These are phyloP conservation scores for Fusarium sp. DNA, from an alignment of 2,329 filamentous ascomycete genomes.

Conservation along the genomic window DNA sequence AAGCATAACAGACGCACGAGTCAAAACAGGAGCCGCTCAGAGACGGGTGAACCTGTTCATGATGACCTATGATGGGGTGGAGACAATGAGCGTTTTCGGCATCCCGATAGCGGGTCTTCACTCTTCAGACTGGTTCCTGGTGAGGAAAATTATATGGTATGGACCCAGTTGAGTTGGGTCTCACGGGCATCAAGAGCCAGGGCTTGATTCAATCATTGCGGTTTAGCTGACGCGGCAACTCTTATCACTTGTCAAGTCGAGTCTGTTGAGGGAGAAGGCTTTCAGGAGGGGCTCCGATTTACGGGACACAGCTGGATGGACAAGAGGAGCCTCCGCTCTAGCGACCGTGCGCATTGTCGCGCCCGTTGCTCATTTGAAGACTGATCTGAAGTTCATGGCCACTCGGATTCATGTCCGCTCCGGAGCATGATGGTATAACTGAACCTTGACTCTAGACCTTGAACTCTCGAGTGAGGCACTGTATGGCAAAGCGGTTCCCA, in stretches of 20 bases:
- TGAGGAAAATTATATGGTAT: conserved; percentile 8
- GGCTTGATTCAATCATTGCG: conserved; percentile 17
- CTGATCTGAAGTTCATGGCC: conserved; percentile 8
- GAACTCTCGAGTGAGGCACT: conserved; percentile 14
- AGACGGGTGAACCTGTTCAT: conserved; percentile 6
- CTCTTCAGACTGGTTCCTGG: conserved; percentile 39
- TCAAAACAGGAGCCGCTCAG: conserved; percentile 30
- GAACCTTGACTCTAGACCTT: conserved; percentile 27
- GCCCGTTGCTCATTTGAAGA: conserved; percentile 23
- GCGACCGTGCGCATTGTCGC: conserved; percentile 25
- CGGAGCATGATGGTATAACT: conserved; percentile 3
- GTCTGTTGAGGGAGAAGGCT: not conserved
- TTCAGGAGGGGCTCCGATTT: conserved; percentile 20
- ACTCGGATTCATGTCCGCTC: conserved; percentile 22
- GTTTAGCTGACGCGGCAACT: conserved; percentile 38
- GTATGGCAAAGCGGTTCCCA: conserved; percentile 14
- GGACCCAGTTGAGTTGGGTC: conserved; percentile 33
- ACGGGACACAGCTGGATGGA: conserved; percentile 2
- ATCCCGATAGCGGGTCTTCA: conserved; percentile 40
- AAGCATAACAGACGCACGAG: conserved; percentile 42
- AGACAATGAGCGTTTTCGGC: conserved; percentile 38
- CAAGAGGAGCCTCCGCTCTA: conserved; percentile 16
- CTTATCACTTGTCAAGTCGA: conserved; percentile 7
- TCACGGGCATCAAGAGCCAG: conserved; percentile 19
- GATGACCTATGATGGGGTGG: conserved; percentile 12